Evolutionary conservation across 2,329 filamentous ascomycete species (phyloP), one percentile per base, ranked within the genome.

Genomic region (Trichoderma citrinoviride): DNA sequence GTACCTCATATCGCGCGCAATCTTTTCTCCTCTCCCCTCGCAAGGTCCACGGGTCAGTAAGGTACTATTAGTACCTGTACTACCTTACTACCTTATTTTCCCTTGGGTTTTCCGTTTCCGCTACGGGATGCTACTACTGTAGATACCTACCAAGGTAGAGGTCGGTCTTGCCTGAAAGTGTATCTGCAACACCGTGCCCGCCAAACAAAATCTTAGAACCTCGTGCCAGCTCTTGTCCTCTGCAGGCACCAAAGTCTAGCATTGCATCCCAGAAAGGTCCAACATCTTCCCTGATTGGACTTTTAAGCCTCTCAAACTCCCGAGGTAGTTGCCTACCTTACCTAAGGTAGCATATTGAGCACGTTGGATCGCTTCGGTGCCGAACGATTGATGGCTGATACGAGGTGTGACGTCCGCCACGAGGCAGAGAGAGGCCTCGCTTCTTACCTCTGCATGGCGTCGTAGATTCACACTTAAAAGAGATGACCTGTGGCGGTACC

Each of bases 331-430:
- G 10, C 17, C 21, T 2, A 1, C n/a, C n/a, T n/a, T n/a, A n/a
- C n/a, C n/a, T n/a, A n/a, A n/a, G n/a, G n/a, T n/a, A n/a, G n/a
- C n/a, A n/a, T 40, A 29, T 50, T 4, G 1, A 33, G 29, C 29
- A 27, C 5, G 47, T 50, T 8, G 25, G 12, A 50, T 50, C 47
- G n/a, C 25, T 21, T 29, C 23, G 17, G 23, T n/a, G 47, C 25
- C 21, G 10, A 37, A 37, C 33, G 49, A 33, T 33, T 29, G 49
- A 52, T 19, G 19, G 25, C 49, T 52, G 49, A 52, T 33, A 52
- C 49, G 49, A 52, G 49, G 49, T 52, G 49, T 52, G 49, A 52
- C 49, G 49, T 52, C 49, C 49, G 27, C 29, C 49, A 29, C 49
- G 19, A 29, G 49, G 49, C 49, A 52, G 25, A 52, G 49, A 37